phyloP scores from a whole-genome alignment of 768 basidiomycete genomes.

The Boletellus sp. region DNA sequence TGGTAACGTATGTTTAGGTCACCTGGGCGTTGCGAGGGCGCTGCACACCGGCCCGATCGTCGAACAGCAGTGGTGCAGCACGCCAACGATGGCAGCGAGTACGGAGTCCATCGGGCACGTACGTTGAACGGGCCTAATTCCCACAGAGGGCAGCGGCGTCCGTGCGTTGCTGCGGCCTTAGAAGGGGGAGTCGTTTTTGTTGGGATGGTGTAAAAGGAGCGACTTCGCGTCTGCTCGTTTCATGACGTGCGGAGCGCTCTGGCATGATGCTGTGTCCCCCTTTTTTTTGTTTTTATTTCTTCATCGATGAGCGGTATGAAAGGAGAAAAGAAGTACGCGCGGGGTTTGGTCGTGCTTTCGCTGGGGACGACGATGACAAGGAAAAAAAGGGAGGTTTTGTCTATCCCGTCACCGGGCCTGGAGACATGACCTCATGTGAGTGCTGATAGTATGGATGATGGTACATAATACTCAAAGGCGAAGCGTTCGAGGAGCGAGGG shows the following conservation, averaged over 20 bases:
- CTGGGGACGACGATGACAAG: not conserved
- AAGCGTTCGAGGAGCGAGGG: no score
- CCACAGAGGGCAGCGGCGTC: no score
- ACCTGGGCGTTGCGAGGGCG: slow-evolving; percentile 4
- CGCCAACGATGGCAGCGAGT: not conserved
- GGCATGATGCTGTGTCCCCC: not conserved
- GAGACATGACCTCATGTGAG: slow-evolving; percentile 1
- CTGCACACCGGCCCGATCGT: no score
- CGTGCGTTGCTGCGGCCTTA: slow-evolving; percentile 5
- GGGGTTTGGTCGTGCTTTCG: slow-evolving; percentile 6
- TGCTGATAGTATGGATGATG: not conserved
- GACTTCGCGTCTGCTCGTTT: slow-evolving; percentile 1
- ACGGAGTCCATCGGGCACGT: no score
- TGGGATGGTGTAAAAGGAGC: not conserved
- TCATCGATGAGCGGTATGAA: not conserved
- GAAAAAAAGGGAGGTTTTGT: not conserved
- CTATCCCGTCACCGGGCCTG: not conserved
- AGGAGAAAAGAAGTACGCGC: slow-evolving; percentile 10
- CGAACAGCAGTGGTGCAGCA: not conserved
- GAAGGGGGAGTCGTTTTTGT: not conserved
- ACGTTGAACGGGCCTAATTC: no score
- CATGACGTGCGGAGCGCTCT: slow-evolving; percentile 11
- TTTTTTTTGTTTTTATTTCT: no score
- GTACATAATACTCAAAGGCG: no score
- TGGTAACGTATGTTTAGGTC: slow-evolving; percentile 2